A percentile compares a stretch with the other conserved stretches of the same genome.
Conservation (phyloP, 257 asterid species). For the Solanum chilense region DNA sequence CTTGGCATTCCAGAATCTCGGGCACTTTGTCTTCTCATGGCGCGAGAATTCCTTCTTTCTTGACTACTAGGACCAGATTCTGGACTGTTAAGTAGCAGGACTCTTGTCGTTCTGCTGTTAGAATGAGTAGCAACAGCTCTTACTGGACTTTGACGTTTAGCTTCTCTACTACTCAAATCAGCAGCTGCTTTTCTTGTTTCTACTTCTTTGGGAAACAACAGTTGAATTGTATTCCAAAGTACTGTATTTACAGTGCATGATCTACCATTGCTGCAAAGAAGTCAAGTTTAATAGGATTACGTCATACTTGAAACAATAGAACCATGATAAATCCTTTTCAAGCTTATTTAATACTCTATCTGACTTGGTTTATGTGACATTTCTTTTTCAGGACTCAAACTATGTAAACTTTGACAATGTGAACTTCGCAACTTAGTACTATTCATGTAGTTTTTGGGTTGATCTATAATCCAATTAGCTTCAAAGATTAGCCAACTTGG, state of each 20-base stretch:
- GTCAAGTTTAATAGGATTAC: neutral
- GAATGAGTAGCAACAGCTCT: neutral
- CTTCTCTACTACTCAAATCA: constrained; percentile 2
- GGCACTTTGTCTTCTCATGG: constrained; percentile 16
- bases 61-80: constrained; percentile 19
- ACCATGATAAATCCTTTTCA: neutral
- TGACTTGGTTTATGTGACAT: neutral
- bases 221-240: constrained; percentile 94
- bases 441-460: neutral
- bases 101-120: constrained; percentile 16
- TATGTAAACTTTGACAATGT: neutral
- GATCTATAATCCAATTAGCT: neutral
- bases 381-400: neutral
- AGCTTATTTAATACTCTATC: neutral
- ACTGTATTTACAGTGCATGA: constrained; percentile 88
- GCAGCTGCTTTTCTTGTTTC: constrained; percentile 51
- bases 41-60: constrained; percentile 18
- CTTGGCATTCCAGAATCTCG: constrained; percentile 13
- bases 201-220: constrained; percentile 77
- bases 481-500: neutral
- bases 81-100: constrained; percentile 28
- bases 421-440: neutral
- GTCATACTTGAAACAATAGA: neutral
- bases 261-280: constrained; percentile 58
- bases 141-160: constrained; percentile 12